Evolutionary conservation across 805 yeast species (phyloP).

Genomic region (Monosporozyma unispora): DNA sequence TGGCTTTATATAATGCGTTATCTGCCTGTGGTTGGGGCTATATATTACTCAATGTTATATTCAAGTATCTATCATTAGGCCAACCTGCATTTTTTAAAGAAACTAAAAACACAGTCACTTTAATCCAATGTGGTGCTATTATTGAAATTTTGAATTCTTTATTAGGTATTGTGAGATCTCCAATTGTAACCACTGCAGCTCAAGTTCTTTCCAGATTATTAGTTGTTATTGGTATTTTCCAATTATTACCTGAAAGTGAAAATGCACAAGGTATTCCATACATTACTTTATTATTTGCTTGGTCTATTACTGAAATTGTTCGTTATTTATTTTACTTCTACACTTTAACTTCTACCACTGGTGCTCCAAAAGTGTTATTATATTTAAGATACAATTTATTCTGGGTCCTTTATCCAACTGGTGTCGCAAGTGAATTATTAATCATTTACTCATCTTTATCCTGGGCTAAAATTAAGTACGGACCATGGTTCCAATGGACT

Average conservation of each 20-base stretch:
- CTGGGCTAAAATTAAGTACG: conserved; percentile 50
- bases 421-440: conserved; percentile 76
- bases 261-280: conserved; percentile 42
- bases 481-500: conserved; percentile 43
- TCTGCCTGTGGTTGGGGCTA: conserved; percentile 49
- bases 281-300: conserved; percentile 62
- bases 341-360: conserved; percentile 15
- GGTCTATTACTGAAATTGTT: conserved; percentile 92
- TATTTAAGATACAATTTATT: conserved; percentile 79
- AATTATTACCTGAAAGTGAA: conserved; percentile 63
- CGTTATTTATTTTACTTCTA: conserved; percentile 70
- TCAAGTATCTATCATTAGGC: conserved; percentile 39
- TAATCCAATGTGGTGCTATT: conserved; percentile 70
- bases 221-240: conserved; percentile 75
- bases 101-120: conserved; percentile 49
- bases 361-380: conserved; percentile 57
- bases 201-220: conserved; percentile 83
- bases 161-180: conserved; percentile 76
- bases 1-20: conserved; percentile 43
- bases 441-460: conserved; percentile 62
- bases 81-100: conserved; percentile 58
- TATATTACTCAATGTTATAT: conserved; percentile 37
- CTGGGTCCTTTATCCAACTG: conserved; percentile 76
- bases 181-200: conserved; percentile 70
- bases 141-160: conserved; percentile 74